These are phyloP conservation scores for Mallotus japonicus DNA, from an alignment of 441 rosid species.

Conservation along the genomic window DNA sequence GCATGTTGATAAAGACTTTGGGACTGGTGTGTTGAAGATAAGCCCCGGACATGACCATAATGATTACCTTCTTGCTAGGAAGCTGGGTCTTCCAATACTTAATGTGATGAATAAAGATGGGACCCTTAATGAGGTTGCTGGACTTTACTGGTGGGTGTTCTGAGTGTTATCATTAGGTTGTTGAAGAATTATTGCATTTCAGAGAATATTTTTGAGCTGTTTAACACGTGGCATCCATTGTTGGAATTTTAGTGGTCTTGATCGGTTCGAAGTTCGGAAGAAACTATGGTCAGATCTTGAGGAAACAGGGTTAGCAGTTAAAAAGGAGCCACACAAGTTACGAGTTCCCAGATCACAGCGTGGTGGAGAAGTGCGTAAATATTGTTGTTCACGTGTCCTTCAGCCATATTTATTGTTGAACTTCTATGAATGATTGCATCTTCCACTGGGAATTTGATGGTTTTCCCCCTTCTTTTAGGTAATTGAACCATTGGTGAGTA, in stretches of 20 bases:
- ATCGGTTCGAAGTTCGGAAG: conserved; percentile 87
- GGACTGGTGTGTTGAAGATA: conserved; percentile 98
- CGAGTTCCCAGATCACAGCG: conserved; percentile 95
- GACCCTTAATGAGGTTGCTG: conserved; percentile 93
- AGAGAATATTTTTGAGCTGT: conserved; percentile 19
- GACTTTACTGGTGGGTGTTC: conserved; percentile 66
- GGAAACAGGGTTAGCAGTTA: conserved; percentile 91
- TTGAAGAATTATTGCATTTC: conserved; percentile 16
- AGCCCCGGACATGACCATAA: conserved; percentile 99
- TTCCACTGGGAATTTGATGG: conserved; percentile 14
- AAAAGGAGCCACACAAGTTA: conserved; percentile 70
- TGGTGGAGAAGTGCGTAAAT: conserved; percentile 83
- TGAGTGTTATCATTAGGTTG: conserved; percentile 17
- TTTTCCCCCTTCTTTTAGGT: conserved; percentile 41
- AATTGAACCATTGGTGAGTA: conserved; percentile 91
- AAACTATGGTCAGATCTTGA: conserved; percentile 94
- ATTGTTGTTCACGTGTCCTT: conserved; percentile 19
- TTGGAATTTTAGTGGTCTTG: conserved; percentile 66
- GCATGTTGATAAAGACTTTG: conserved; percentile 98
- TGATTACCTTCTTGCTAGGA: conserved; percentile 94
- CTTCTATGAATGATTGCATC: conserved; percentile 11
- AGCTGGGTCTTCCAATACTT: conserved; percentile 94
- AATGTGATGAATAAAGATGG: conserved; percentile 98
- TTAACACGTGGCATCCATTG: conserved; percentile 22
- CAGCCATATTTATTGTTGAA: conserved; percentile 7